Conservation (phyloP, 345 rosid genomes). For the Corchorus olitorius region DNA sequence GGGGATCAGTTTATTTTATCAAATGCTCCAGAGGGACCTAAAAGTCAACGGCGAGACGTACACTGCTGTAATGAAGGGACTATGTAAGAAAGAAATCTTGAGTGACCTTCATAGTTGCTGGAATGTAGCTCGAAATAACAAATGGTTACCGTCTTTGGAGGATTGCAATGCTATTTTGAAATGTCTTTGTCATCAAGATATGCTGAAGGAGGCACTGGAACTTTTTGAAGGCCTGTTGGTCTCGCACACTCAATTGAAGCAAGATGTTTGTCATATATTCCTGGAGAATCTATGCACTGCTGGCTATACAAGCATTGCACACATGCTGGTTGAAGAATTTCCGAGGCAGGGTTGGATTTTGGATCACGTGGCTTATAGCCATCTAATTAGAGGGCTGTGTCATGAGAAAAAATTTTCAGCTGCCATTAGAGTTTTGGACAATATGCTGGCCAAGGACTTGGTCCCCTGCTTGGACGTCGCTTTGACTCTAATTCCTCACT, state of each 20-base stretch:
- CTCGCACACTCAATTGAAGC: slow-evolving; percentile 35
- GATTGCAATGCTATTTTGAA: slow-evolving; percentile 44
- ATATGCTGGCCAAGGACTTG: slow-evolving; percentile 39
- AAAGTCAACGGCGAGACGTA: slow-evolving; percentile 44
- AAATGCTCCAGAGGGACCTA: slow-evolving; percentile 49
- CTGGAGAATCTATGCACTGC: slow-evolving; percentile 53
- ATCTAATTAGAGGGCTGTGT: slow-evolving; percentile 57
- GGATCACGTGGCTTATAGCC: slow-evolving; percentile 42
- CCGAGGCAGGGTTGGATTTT: slow-evolving; percentile 42
- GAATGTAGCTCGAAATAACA: slow-evolving; percentile 42
- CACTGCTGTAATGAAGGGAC: slow-evolving; percentile 46
- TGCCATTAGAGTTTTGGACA: slow-evolving; percentile 46
- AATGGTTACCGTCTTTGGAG: slow-evolving; percentile 54
- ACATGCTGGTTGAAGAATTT: slow-evolving; percentile 49
- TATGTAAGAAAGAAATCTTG: slow-evolving; percentile 54
- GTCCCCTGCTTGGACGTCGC: slow-evolving; percentile 38
- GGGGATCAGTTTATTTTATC: slow-evolving; percentile 46
- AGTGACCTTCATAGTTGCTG: slow-evolving; percentile 41
- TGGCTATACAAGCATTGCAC: slow-evolving; percentile 47
- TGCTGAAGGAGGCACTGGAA: slow-evolving; percentile 61
- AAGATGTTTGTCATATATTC: slow-evolving; percentile 38
- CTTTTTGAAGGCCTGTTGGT: slow-evolving; percentile 55
- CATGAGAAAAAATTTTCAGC: slow-evolving; percentile 40
- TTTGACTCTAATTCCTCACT: slow-evolving; percentile 53
- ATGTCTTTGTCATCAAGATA: slow-evolving; percentile 46